Evolutionary conservation across 2,329 filamentous ascomycete species (phyloP).

Genomic region (Curvularia sp.): DNA sequence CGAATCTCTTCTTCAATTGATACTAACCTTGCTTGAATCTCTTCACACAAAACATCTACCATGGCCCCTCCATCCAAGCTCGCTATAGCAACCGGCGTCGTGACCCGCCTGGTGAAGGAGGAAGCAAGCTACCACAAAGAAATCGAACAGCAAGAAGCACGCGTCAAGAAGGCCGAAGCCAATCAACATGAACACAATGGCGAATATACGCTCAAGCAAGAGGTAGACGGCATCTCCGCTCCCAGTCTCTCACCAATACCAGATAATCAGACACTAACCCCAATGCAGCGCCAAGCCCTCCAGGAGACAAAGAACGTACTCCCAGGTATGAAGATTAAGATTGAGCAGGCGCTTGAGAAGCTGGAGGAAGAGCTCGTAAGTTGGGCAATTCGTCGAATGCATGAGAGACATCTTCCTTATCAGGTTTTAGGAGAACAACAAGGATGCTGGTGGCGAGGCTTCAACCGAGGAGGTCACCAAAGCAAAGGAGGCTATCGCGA

Average conservation of each 20-base stretch:
- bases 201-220: conserved; percentile 81
- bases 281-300: conserved; percentile 72
- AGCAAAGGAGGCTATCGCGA: conserved; percentile 51
- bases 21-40: neutral
- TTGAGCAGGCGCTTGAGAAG: conserved; percentile 72
- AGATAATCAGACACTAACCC: conserved; percentile 15
- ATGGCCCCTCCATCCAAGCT: conserved; percentile 83
- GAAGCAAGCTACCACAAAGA: conserved; percentile 91
- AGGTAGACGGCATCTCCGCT: conserved; percentile 63
- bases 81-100: conserved; percentile 77
- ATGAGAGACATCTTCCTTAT: conserved; percentile 19
- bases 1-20: neutral
- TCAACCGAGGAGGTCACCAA: conserved; percentile 55
- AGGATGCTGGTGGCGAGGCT: conserved; percentile 49
- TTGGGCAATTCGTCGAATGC: conserved; percentile 26
- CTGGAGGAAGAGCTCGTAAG: conserved; percentile 78
- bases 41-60: conserved; percentile 15
- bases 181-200: conserved; percentile 73
- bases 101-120: conserved; percentile 88
- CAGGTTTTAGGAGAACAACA: conserved; percentile 49
- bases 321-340: conserved; percentile 72
- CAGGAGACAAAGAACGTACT: conserved; percentile 89
- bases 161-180: conserved; percentile 71
- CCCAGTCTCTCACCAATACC: neutral
- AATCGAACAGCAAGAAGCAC: conserved; percentile 73